Base-by-base conservation (phyloP, 1,284 basidiomycete genomes). In the Stereum hirsutum region DNA sequence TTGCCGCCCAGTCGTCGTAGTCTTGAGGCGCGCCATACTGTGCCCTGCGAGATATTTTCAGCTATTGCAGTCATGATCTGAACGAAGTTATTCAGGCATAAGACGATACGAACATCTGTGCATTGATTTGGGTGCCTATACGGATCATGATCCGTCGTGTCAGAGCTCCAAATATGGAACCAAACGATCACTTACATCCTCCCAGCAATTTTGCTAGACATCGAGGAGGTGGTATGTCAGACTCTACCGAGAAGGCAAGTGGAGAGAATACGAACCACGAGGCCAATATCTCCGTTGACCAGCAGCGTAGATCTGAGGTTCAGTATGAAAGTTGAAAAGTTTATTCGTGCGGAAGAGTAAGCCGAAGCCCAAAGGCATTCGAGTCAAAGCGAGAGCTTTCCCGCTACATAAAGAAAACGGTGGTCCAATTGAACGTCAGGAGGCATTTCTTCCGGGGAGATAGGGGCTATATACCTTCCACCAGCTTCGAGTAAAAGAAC, bases 401-500 rank as follows among this genome's bases (percentile, higher is more conserved):
- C n/a, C n/a, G n/a, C n/a, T n/a, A n/a, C n/a, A n/a, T n/a, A n/a
- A n/a, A n/a, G n/a, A n/a, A n/a, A n/a, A n/a, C n/a, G n/a, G n/a
- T n/a, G n/a, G 36, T 15, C 23, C 10, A 5, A 20, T 14, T 17
- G 17, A 12, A 30, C 21, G 11, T 15, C 10, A 11, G n/a, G n/a
- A n/a, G n/a, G n/a, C n/a, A n/a, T n/a, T n/a, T n/a, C n/a, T n/a
- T n/a, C n/a, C n/a, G n/a, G n/a, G n/a, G n/a, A n/a, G n/a, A n/a
- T n/a, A n/a, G n/a, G 20, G 14, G 24, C 26, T 2, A 53, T 60
- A 20, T 30, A 81, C 81, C 80, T 84, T 46, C 65, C 60, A 2
- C 81, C 81, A 1, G 79, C 74, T 57, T 85, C 83, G 28, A 85
- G 63, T 8, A 85, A 54, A 19, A 85, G 61, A 6, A 84, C 78